Evolutionary conservation across 1,284 basidiomycete species (phyloP).

Genomic region (Ceratobasidium theobromae): DNA sequence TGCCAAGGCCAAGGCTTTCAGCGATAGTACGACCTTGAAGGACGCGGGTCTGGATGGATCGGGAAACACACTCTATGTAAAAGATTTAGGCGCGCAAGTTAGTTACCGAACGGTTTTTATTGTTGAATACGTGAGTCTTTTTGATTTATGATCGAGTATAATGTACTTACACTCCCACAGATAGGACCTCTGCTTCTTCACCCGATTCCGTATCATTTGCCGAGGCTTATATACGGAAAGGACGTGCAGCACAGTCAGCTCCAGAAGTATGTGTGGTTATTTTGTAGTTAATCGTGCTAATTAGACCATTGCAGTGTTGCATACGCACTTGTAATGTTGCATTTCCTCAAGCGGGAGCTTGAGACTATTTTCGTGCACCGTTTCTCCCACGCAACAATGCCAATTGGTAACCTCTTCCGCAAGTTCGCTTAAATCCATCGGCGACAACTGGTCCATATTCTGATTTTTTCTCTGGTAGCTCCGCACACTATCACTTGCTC

Average conservation of each 20-base stretch:
- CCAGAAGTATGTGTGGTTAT: slow-evolving; percentile 62
- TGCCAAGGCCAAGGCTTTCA: slow-evolving; percentile 11
- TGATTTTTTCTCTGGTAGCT: slow-evolving; percentile 54
- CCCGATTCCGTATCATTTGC: slow-evolving; percentile 79
- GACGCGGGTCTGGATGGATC: slow-evolving; percentile 4
- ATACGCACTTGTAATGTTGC: slow-evolving; percentile 76
- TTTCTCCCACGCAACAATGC: slow-evolving; percentile 96
- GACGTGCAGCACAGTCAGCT: slow-evolving; percentile 71
- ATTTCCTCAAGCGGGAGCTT: slow-evolving; percentile 91
- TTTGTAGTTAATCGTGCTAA: background rate
- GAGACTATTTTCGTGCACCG: slow-evolving; percentile 94
- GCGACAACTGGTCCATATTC: background rate
- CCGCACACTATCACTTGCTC: slow-evolving; percentile 83
- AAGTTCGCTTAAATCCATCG: slow-evolving; percentile 60
- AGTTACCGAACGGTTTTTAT: slow-evolving; percentile 85
- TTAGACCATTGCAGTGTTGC: slow-evolving; percentile 59
- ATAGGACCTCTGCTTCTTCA: slow-evolving; percentile 89
- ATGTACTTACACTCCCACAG: slow-evolving; percentile 47
- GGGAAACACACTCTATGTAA: slow-evolving; percentile 61
- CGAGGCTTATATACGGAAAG: slow-evolving; percentile 65
- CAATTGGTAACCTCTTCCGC: slow-evolving; percentile 81
- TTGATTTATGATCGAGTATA: background rate
- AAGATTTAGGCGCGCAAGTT: slow-evolving; percentile 87
- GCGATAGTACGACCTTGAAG: slow-evolving; percentile 4
- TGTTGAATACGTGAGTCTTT: slow-evolving; percentile 78